Percentiles rank a stretch among this genome's conserved stretches.
These are phyloP conservation scores for Suillus sp. DNA, from an alignment of 768 basidiomycete species.

Conservation along the genomic window DNA sequence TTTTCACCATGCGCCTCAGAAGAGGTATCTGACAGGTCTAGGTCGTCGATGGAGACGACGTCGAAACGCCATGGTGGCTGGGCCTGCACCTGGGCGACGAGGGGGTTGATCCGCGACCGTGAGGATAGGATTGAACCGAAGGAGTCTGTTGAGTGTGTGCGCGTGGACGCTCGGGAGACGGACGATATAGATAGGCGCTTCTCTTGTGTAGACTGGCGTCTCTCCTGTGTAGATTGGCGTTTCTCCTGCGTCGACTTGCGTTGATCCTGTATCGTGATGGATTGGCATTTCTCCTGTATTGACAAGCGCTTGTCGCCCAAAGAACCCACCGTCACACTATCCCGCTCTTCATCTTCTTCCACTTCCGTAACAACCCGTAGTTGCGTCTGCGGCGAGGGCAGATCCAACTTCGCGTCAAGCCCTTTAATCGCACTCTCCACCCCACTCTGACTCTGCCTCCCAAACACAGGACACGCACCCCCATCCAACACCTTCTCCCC, in stretches of 20 bases:
- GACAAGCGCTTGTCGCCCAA: slow-evolving; percentile 21
- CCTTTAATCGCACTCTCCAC: slow-evolving; percentile 1
- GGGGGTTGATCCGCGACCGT: slow-evolving; percentile 30
- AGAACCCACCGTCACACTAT: slow-evolving; percentile 11
- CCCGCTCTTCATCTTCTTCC: slow-evolving; percentile 32
- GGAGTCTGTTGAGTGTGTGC: slow-evolving; percentile 37
- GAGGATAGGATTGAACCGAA: slow-evolving; percentile 37
- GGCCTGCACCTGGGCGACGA: slow-evolving; percentile 37
- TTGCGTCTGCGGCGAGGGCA: slow-evolving; percentile 20
- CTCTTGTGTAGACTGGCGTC: neutral
- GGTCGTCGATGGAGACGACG: slow-evolving; percentile 75
- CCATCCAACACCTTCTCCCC: slow-evolving; percentile 1
- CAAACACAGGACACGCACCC: neutral
- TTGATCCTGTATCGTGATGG: neutral
- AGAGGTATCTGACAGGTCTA: slow-evolving; percentile 79
- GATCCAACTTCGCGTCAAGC: slow-evolving; percentile 17
- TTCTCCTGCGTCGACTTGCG: neutral
- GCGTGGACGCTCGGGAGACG: slow-evolving; percentile 23
- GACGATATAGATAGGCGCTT: slow-evolving; percentile 11
- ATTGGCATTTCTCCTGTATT: neutral
- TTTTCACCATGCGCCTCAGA: slow-evolving; percentile 50
- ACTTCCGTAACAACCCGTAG: slow-evolving; percentile 35
- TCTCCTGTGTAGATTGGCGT: neutral
- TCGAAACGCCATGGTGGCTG: slow-evolving; percentile 63
- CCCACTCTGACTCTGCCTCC: slow-evolving; percentile 4